Base-by-base conservation (phyloP, 257 asterid species). In the Solanum piurae region DNA sequence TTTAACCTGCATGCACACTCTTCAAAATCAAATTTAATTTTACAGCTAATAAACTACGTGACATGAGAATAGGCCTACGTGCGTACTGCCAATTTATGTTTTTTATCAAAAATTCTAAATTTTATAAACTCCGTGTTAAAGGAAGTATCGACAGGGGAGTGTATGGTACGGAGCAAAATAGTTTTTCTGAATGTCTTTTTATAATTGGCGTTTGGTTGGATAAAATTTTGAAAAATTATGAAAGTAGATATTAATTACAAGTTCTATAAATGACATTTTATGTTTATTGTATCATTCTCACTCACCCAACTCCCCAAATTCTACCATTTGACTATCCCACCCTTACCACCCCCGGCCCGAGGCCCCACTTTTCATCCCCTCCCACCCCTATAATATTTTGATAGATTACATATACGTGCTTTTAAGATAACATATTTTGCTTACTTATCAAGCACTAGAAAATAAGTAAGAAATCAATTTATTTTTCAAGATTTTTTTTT, bases 361-460 rank as follows among this genome's bases (percentile, higher is more conserved):
- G 55, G 58, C 20, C 58, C n/a, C n/a, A 55, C n/a, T 55, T 20
- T 0, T 16, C 64, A 55, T 18, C 10, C 4, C n/a, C 10, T 52
- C 9, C 4, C 4, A 18, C 0, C 0, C 3, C 8, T 49, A 49
- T 0, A 16, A 18, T 18, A 16, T 18, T 52, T 52, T 18, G 10
- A 16, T 55, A 18, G n/a, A 55, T 18, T 55, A 16, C 7, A 18
- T 55, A 55, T 55, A 18, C 10, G n/a, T 55, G 0, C 4, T 18
- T 7, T 6, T 18, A 16, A 16, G 23, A 52, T 52, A 52, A 52
- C 0, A 52, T 52, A 14, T 52, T 52, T 2, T 16, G 7, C n/a
- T 55, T 55, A 52, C 4, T 55, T 55, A 6, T 0, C 9, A 55
- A 55, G 1, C 9, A 18, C 0, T 18, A 18, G 0, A 16, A 18